These are phyloP conservation scores for Cantharellus cinnabarinus DNA, from an alignment of 768 basidiomycete species.

Conservation along the genomic window DNA sequence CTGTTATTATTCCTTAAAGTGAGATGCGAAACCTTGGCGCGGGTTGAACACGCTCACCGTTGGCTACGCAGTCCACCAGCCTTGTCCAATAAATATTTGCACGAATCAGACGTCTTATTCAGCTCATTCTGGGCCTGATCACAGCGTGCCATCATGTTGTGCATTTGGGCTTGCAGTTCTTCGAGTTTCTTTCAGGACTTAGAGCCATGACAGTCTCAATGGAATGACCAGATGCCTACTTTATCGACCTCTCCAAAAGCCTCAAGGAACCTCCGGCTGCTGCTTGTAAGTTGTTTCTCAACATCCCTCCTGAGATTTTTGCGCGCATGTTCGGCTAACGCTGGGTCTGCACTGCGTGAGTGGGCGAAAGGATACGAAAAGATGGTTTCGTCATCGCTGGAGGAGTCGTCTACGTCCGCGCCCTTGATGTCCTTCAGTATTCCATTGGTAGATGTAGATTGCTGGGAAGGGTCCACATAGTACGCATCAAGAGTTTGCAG, in stretches of 20 bases:
- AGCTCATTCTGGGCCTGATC: slow-evolving; percentile 69
- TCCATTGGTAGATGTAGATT: slow-evolving; percentile 13
- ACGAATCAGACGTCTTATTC: slow-evolving; percentile 51
- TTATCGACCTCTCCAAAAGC: slow-evolving; percentile 80
- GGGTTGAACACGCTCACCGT: slow-evolving; percentile 25
- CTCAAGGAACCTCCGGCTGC: slow-evolving; percentile 61
- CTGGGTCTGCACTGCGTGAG: slow-evolving; percentile 15
- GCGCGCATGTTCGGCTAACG: slow-evolving; percentile 51
- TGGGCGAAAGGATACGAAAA: too few species aligned
- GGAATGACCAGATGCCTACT: slow-evolving; percentile 28
- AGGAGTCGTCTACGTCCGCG: slow-evolving; percentile 18
- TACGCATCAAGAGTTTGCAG: slow-evolving; percentile 64
- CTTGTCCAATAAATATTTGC: slow-evolving; percentile 59
- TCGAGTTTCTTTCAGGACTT: slow-evolving; percentile 47
- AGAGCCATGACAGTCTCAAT: background rate
- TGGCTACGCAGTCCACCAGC: slow-evolving; percentile 59
- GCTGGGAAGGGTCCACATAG: slow-evolving; percentile 23
- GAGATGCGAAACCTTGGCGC: slow-evolving; percentile 5
- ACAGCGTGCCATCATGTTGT: slow-evolving; percentile 62
- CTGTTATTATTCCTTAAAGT: slow-evolving; percentile 19
- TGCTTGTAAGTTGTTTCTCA: slow-evolving; percentile 61
- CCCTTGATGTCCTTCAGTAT: background rate
- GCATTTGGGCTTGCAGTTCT: slow-evolving; percentile 54
- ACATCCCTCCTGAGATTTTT: slow-evolving; percentile 70
- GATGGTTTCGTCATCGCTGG: slow-evolving; percentile 14